Evolutionary conservation across 2,329 filamentous ascomycete species (phyloP).

Genomic region (Fusarium compactum): DNA sequence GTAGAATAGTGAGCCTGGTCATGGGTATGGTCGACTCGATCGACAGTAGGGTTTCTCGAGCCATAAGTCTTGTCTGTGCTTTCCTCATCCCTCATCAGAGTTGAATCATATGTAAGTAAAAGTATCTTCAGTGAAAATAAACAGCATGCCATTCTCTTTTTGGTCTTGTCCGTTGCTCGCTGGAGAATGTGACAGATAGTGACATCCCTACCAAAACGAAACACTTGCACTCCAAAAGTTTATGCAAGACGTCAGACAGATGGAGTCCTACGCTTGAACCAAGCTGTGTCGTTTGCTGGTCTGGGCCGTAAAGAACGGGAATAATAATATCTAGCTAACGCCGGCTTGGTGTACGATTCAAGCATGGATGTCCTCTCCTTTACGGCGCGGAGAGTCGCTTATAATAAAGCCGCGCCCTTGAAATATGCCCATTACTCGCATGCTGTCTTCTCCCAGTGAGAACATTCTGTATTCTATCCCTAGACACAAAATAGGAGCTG

Average conservation of each 20-base stretch:
- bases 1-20: slow-evolving; percentile 15
- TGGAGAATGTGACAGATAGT: slow-evolving; percentile 25
- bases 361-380: neutral
- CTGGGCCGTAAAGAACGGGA: neutral
- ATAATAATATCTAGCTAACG: neutral
- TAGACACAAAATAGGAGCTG: slow-evolving; percentile 18
- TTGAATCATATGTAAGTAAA: neutral
- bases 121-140: neutral
- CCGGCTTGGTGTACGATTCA: neutral
- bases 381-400: neutral
- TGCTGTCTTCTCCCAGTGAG: neutral
- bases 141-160: neutral
- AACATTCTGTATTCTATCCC: neutral
- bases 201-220: slow-evolving; percentile 26
- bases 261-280: slow-evolving; percentile 1
- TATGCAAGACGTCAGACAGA: slow-evolving; percentile 35
- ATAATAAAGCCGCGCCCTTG: neutral
- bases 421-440: neutral
- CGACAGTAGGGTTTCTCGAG: slow-evolving; percentile 40
- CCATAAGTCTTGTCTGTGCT: slow-evolving; percentile 29
- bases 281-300: neutral
- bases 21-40: slow-evolving; percentile 37
- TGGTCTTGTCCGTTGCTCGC: neutral
- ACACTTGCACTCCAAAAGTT: slow-evolving; percentile 36
- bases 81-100: slow-evolving; percentile 3